phyloP scores from a whole-genome alignment of 2,329 filamentous ascomycete species.

The Trichoderma endophyticum region DNA sequence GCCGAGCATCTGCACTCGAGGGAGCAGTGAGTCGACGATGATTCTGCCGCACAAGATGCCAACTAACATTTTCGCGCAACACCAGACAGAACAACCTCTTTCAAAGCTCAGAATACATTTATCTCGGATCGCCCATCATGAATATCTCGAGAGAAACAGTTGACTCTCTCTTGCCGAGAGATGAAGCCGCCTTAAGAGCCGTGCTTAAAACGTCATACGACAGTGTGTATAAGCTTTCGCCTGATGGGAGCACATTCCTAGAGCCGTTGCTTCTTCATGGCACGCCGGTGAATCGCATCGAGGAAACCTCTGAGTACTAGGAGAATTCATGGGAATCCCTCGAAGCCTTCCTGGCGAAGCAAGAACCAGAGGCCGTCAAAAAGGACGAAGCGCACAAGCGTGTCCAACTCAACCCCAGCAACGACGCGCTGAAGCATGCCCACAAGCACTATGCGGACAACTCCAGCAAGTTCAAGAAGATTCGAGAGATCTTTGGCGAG shows the following conservation, averaged over 20 bases:
- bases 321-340: conserved; percentile 31
- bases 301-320: conserved; percentile 32
- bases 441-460: conserved; percentile 31
- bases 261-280: conserved; percentile 27
- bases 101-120: not conserved
- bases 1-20: not conserved
- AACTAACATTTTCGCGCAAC: not conserved
- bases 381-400: conserved; percentile 21
- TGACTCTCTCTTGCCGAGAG: not conserved
- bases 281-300: conserved; percentile 29
- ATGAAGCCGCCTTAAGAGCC: not conserved
- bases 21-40: not conserved
- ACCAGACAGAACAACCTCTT: not conserved
- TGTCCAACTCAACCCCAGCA: conserved; percentile 7
- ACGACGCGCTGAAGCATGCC: conserved; percentile 14
- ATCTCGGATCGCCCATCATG: not conserved
- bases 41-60: not conserved
- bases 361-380: conserved; percentile 23
- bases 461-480: conserved; percentile 34
- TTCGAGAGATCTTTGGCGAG: conserved; percentile 34
- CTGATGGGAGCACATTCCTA: conserved; percentile 26
- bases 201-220: conserved; percentile 4
- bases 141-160: not conserved
- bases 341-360: conserved; percentile 27
- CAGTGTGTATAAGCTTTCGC: not conserved